Percentiles rank a stretch among this genome's conserved stretches.
These are phyloP conservation scores for Alternaria ethzedia DNA, from an alignment of 2,329 filamentous ascomycete genomes.

Conservation along the genomic window DNA sequence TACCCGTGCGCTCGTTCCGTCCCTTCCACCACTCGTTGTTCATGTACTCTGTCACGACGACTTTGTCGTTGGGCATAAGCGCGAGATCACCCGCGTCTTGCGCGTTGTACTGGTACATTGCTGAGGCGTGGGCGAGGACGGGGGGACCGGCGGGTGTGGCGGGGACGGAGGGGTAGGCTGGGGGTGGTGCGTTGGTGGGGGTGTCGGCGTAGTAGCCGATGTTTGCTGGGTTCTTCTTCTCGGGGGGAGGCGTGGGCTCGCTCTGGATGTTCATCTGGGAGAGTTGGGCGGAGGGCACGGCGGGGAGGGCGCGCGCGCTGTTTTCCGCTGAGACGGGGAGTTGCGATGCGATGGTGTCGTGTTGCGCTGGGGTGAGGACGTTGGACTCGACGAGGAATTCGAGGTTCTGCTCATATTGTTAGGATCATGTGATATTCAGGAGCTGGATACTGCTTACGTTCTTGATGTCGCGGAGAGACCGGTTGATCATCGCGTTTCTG, in stretches of 20 bases:
- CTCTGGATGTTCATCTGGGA: constrained; percentile 40
- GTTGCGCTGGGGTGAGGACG: constrained; percentile 76
- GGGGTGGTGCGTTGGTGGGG: constrained; percentile 52
- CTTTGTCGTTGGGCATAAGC: constrained; percentile 78
- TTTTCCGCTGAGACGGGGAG: constrained; percentile 76
- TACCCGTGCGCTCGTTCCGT: constrained; percentile 78
- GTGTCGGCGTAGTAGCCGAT: constrained; percentile 49
- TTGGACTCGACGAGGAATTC: constrained; percentile 85
- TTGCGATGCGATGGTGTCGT: constrained; percentile 74
- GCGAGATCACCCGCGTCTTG: constrained; percentile 82
- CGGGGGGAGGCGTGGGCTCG: constrained; percentile 37
- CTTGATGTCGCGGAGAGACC: constrained; percentile 86
- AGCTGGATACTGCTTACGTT: constrained; percentile 63
- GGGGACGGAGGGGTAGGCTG: constrained; percentile 54
- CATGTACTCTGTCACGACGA: constrained; percentile 89
- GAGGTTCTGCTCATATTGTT: constrained; percentile 75
- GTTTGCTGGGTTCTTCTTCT: constrained; percentile 48
- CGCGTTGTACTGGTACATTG: constrained; percentile 82
- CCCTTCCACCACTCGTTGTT: constrained; percentile 98
- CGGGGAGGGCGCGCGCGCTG: constrained; percentile 54
- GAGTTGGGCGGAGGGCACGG: constrained; percentile 43
- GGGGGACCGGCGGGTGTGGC: constrained; percentile 57
- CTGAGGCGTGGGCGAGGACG: constrained; percentile 74
- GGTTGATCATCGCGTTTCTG: constrained; percentile 71
- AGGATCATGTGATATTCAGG: not conserved